These are phyloP conservation scores for Didymella arachidicola DNA, from an alignment of 2,329 filamentous ascomycete species.

Conservation along the genomic window DNA sequence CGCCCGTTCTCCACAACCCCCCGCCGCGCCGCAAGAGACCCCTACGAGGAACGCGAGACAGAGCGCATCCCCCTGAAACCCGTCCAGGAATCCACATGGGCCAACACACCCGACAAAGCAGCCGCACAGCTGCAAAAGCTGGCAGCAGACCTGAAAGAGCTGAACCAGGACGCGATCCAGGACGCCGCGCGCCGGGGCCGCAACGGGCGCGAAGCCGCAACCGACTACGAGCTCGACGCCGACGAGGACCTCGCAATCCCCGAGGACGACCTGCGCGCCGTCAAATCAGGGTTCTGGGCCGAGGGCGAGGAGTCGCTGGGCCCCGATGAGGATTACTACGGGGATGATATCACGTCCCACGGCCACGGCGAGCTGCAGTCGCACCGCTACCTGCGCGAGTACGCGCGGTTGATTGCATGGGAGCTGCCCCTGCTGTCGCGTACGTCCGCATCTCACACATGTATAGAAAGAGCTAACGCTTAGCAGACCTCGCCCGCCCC, in stretches of 20 bases:
- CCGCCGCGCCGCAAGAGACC: constrained; percentile 25
- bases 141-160: constrained; percentile 32
- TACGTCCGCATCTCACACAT: constrained; percentile 60
- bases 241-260: constrained; percentile 40
- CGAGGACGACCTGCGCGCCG: constrained; percentile 26
- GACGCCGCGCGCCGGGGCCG: constrained; percentile 39
- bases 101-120: constrained; percentile 22
- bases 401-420: constrained; percentile 87
- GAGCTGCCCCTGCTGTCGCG: constrained; percentile 91
- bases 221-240: constrained; percentile 27
- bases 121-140: constrained; percentile 34
- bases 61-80: constrained; percentile 16
- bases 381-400: constrained; percentile 86
- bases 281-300: constrained; percentile 45
- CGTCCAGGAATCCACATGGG: constrained; percentile 16
- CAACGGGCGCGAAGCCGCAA: constrained; percentile 28
- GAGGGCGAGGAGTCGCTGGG: constrained; percentile 59
- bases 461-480: not conserved
- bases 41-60: constrained; percentile 23
- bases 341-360: constrained; percentile 83
- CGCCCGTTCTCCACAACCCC: constrained; percentile 45
- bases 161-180: constrained; percentile 31
- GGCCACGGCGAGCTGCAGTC: constrained; percentile 89
- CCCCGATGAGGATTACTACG: constrained; percentile 70
- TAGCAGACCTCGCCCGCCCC: constrained; percentile 78